Percentiles rank a stretch among this genome's conserved stretches.
Conservation (phyloP, 257 asterid species). For the Nicotiana paniculata region DNA sequence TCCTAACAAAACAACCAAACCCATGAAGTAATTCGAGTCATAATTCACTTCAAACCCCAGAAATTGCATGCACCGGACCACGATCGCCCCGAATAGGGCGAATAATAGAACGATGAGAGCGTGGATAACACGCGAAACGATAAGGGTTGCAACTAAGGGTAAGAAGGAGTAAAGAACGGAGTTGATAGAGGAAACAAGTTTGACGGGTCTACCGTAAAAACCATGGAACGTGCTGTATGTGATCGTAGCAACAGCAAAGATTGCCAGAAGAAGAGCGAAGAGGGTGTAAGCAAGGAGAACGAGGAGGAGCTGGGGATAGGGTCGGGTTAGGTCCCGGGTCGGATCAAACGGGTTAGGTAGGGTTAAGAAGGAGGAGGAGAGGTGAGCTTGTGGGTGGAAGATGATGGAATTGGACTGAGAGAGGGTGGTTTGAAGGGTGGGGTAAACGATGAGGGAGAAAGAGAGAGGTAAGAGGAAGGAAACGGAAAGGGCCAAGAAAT, state of each 20-base stretch:
- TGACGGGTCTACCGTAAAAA: conserved; percentile 46
- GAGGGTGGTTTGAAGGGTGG: conserved; percentile 28
- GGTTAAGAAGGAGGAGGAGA: conserved; percentile 22
- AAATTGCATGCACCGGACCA: conserved; percentile 7
- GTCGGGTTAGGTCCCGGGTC: conserved; percentile 4
- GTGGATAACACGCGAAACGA: conserved; percentile 11
- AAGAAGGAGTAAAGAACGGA: conserved; percentile 37
- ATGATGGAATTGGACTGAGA: conserved; percentile 17
- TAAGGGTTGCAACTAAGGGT: conserved; percentile 19
- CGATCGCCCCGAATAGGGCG: background rate
- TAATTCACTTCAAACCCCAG: conserved; percentile 36
- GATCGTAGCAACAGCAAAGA: conserved; percentile 44
- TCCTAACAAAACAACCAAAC: background rate
- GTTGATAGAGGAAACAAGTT: conserved; percentile 35
- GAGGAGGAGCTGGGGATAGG: background rate
- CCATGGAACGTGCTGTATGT: conserved; percentile 53
- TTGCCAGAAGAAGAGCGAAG: conserved; percentile 16
- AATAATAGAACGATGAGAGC: conserved; percentile 10
- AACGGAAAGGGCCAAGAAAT: conserved; percentile 50
- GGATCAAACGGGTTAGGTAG: conserved; percentile 19
- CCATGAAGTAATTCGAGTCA: conserved; percentile 11
- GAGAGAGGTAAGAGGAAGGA: conserved; percentile 60
- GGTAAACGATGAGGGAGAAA: conserved; percentile 40
- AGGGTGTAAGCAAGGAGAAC: conserved; percentile 24
- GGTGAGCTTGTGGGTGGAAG: conserved; percentile 16